Evolutionary conservation across 805 yeast genomes (phyloP), one percentile per base, ranked within the genome.

Genomic region (Hanseniaspora thailandica): DNA sequence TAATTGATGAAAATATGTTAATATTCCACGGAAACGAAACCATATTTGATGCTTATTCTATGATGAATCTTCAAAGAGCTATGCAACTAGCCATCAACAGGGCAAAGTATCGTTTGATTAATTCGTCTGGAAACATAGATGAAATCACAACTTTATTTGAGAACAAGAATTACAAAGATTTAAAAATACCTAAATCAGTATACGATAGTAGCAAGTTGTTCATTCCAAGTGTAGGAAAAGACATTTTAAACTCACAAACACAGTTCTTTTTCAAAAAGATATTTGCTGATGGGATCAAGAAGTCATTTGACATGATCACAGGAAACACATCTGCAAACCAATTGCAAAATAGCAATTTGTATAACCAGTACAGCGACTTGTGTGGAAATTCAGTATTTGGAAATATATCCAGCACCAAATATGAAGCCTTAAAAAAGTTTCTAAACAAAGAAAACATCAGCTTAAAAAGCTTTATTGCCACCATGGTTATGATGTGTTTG

Each of bases 331-430:
- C 31, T 19, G 12, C 34, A 13, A 28, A 26, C 9, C 22, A 20
- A n/a, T 20, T 30, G 7, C 34, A 20, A 28, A 30, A 17, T 7
- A 30, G 13, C 6, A n/a, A 8, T 8, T 45, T 48, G 25, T 51
- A 40, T 28, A 55, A 54, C 20, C 54, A 53, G 31, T 43, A 61
- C 41, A 56, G 57, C 19, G 55, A 59, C 15, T 44, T 63, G 8
- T 63, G 64, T 52, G 67, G 67, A 13, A 62, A 58, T 12, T 58
- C 65, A 3, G 60, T 64, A 6, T 62, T 63, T 54, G 66, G 66
- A 9, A 58, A 55, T 10, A 55, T 63, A 9, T 45, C 59, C 2
- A 45, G 55, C 13, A 49, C 47, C 13, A 56, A 63, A 41, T 58
- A 58, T 26, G 30, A 52, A 1, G 55, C 54, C 30, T 43, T 63